Percentiles rank a stretch among this genome's conserved stretches.
These are phyloP conservation scores for Nelumbo lutea DNA, from an alignment of 164 flowering plant genomes.

Conservation along the genomic window DNA sequence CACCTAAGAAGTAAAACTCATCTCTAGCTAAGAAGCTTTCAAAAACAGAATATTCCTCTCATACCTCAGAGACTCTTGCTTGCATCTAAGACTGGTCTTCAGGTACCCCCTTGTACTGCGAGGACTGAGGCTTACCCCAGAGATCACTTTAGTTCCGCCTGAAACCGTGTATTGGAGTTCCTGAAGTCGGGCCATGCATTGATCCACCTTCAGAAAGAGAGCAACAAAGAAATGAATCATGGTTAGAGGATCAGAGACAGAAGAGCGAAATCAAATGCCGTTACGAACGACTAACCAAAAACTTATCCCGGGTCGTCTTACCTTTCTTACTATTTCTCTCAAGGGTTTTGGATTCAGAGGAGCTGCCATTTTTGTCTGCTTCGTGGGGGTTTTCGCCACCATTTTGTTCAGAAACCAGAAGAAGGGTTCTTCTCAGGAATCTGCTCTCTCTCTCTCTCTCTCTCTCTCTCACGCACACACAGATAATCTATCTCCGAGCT, in stretches of 20 bases:
- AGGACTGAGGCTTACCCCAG: slow-evolving; percentile 70
- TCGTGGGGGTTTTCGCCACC: slow-evolving; percentile 92
- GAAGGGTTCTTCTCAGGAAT: neutral
- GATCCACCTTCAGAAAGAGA: slow-evolving; percentile 60
- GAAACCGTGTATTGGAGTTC: slow-evolving; percentile 83
- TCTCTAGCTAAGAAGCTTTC: neutral
- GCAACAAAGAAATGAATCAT: slow-evolving; percentile 3
- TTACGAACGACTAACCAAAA: neutral
- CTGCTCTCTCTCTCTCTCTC: slow-evolving; percentile 9
- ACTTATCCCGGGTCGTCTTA: slow-evolving; percentile 5
- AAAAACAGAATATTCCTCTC: neutral
- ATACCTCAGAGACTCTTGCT: slow-evolving; percentile 80
- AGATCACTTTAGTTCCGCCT: slow-evolving; percentile 61
- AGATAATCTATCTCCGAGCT: slow-evolving; percentile 10
- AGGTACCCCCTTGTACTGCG: slow-evolving; percentile 70
- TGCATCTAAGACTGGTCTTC: slow-evolving; percentile 77
- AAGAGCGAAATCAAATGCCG: neutral
- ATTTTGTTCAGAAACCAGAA: slow-evolving; percentile 23
- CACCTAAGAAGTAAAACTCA: neutral
- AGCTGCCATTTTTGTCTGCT: slow-evolving; percentile 52
- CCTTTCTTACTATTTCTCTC: slow-evolving; percentile 84
- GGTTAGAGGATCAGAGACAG: neutral
- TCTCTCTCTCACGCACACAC: slow-evolving; percentile 7
- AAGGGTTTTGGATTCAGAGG: slow-evolving; percentile 67
- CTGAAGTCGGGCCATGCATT: slow-evolving; percentile 82